These are phyloP conservation scores for Fusarium foetens DNA, from an alignment of 2,329 filamentous ascomycete species.

Conservation along the genomic window DNA sequence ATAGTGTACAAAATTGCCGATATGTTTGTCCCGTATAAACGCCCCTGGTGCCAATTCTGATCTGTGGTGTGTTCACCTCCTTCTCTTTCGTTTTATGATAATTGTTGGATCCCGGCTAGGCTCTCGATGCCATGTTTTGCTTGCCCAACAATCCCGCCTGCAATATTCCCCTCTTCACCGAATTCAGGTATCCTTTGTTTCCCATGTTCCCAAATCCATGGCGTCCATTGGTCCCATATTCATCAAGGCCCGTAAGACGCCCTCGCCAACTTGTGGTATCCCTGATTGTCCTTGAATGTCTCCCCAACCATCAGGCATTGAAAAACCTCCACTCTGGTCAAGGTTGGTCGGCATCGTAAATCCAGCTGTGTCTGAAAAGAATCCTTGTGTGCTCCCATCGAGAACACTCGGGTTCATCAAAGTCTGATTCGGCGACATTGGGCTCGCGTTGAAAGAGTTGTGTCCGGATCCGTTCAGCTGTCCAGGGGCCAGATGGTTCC, in stretches of 20 bases:
- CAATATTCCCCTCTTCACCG: slow-evolving; percentile 8
- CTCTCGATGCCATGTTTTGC: background rate
- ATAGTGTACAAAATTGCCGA: slow-evolving; percentile 34
- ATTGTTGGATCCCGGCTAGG: background rate
- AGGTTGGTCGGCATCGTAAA: slow-evolving; percentile 49
- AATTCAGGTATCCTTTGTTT: slow-evolving; percentile 47
- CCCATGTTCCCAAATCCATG: slow-evolving; percentile 66
- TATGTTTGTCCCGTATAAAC: slow-evolving; percentile 28
- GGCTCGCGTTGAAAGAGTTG: slow-evolving; percentile 64
- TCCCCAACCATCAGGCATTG: slow-evolving; percentile 58
- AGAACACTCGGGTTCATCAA: slow-evolving; percentile 51
- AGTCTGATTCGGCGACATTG: slow-evolving; percentile 58
- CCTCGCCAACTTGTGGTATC: slow-evolving; percentile 67
- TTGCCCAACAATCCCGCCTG: background rate
- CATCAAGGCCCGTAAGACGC: slow-evolving; percentile 67
- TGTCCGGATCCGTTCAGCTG: slow-evolving; percentile 52
- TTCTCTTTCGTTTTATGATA: slow-evolving; percentile 13
- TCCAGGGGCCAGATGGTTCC: slow-evolving; percentile 44
- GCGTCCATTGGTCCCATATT: slow-evolving; percentile 69
- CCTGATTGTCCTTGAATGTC: slow-evolving; percentile 55
- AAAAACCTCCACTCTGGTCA: slow-evolving; percentile 50
- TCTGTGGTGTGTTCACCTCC: slow-evolving; percentile 3
- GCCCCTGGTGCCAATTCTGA: slow-evolving; percentile 15
- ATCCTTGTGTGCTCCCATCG: slow-evolving; percentile 50
- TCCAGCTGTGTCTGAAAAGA: slow-evolving; percentile 53